Base-by-base conservation (phyloP, 108 stramenopile species). In the Pseudonitzschia delicatissima region DNA sequence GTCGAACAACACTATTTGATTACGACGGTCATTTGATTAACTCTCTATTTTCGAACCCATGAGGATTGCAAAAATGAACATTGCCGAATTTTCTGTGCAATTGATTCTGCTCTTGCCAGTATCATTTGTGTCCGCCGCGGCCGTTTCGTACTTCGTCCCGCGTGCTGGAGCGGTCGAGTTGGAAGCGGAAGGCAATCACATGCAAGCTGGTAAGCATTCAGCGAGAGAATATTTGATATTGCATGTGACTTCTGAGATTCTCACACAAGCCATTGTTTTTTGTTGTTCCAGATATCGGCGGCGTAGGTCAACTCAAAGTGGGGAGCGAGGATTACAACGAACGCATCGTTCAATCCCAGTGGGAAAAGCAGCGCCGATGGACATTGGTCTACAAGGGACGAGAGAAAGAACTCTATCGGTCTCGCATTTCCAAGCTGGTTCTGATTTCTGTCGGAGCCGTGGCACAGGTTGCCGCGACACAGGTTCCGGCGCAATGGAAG, bases 291-390 rank as follows among this genome's bases (percentile, higher is more conserved):
- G n/a, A n/a, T n/a, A n/a, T n/a, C n/a, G n/a, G n/a, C n/a, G n/a
- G n/a, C n/a, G n/a, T n/a, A n/a, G n/a, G n/a, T n/a, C n/a, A n/a
- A n/a, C n/a, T n/a, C n/a, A n/a, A n/a, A n/a, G n/a, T n/a, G n/a
- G n/a, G 20, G 2, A 23, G 23, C 47, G 47, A 48, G 2, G 23
- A 48, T 2, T 48, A 48, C 47, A 7, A 23, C 7, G 33, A 55
- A 17, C 33, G 53, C 13, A 55, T 55, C 31, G 53, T 55, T 12
- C 29, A 31, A 29, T 55, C 53, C 26, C 31, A 55, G n/a, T 55
- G 53, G 53, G 15, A 55, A 55, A 31, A 34, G 26, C 53, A 55
- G 7, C 53, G 53, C 9, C 27, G 53, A 33, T 55, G 53, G 53
- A 3, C 31, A 23, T 13, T 8, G 7, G 53, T 55, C 28, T 23